Percentiles rank a stretch among this genome's conserved stretches.
Evolutionary conservation across 306 rosid species (phyloP).

Genomic region (Acacia acuminata): DNA sequence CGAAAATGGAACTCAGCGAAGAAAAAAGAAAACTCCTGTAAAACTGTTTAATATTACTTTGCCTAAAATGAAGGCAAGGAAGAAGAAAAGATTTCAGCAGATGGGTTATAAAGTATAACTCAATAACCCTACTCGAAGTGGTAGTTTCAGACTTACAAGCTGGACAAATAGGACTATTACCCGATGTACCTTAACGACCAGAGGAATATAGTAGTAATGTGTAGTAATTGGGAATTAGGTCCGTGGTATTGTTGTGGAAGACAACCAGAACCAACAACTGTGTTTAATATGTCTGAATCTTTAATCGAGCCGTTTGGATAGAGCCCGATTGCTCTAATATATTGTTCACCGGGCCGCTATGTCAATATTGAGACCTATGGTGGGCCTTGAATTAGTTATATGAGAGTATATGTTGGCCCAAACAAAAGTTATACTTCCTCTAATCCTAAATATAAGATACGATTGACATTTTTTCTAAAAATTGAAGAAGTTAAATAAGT

Average conservation of each 20-base stretch:
- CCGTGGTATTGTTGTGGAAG: not conserved
- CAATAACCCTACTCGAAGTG: constrained; percentile 5
- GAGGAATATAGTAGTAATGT: no score
- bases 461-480: no score
- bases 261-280: not conserved
- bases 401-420: no score
- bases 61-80: constrained; percentile 17
- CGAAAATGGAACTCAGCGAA: constrained; percentile 16
- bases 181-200: not conserved
- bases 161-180: not conserved
- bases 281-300: not conserved
- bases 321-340: no score
- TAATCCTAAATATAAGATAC: no score
- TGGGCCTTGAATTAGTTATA: no score
- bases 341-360: no score
- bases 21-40: not conserved
- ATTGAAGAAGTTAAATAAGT: no score
- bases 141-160: not conserved
- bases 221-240: not conserved
- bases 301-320: no score
- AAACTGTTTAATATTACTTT: constrained; percentile 11
- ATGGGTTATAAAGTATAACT: constrained; percentile 1
- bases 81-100: constrained; percentile 24
- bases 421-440: no score
- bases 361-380: no score